These are phyloP conservation scores for Claviceps capensis DNA, from an alignment of 2,329 filamentous ascomycete species.

Conservation along the genomic window DNA sequence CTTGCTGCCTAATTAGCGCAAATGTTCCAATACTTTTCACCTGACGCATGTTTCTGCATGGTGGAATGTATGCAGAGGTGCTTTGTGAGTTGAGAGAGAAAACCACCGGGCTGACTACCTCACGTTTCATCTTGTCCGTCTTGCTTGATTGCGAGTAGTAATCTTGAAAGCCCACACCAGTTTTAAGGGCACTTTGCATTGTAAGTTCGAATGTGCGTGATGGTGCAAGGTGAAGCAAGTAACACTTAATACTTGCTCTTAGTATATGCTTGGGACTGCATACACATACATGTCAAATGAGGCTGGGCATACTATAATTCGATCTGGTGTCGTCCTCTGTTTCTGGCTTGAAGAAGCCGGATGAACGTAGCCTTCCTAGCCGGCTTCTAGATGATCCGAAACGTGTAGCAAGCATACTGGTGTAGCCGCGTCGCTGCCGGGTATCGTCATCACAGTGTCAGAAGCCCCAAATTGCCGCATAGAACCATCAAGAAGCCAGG, in stretches of 20 bases:
- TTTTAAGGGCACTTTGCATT: not conserved
- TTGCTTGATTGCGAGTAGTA: not conserved
- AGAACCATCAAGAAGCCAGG: not conserved
- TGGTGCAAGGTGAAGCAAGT: no score
- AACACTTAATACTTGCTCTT: no score
- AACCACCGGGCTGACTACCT: not conserved
- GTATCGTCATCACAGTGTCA: not conserved
- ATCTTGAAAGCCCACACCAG: not conserved
- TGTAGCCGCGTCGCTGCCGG: not conserved
- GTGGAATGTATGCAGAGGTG: not conserved
- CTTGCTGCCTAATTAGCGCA: not conserved
- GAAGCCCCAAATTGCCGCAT: not conserved
- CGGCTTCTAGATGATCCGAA: not conserved
- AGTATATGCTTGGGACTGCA: no score
- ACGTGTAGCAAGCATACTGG: not conserved
- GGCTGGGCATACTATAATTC: no score
- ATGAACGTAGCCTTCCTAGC: not conserved
- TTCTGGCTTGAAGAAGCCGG: not conserved
- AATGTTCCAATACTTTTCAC: no score
- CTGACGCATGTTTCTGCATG: not conserved
- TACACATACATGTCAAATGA: no score
- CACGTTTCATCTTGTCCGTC: not conserved
- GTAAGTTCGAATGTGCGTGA: not conserved
- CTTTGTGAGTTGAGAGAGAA: not conserved
- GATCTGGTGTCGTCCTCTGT: no score